Conservation (phyloP, 805 yeast genomes). For the Priceomyces fermenticarens region DNA sequence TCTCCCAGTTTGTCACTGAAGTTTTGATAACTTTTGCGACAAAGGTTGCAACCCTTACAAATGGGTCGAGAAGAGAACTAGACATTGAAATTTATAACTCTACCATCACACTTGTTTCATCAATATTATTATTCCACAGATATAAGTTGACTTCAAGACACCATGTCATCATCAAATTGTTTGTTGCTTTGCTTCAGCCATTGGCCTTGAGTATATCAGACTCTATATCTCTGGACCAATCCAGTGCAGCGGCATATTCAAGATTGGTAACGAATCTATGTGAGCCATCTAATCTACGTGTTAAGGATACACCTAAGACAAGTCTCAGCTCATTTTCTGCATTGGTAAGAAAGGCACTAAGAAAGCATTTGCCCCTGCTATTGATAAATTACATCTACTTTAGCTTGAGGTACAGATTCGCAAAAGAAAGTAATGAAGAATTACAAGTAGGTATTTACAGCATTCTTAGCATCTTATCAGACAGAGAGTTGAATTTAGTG, state of each 20-base stretch:
- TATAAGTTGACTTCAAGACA: conserved; percentile 68
- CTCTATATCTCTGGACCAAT: conserved; percentile 16
- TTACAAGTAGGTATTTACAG: conserved; percentile 57
- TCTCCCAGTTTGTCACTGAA: conserved; percentile 68
- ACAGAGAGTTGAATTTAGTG: conserved; percentile 58
- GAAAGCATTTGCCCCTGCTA: conserved; percentile 61
- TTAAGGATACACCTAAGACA: conserved; percentile 25
- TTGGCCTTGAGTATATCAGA: conserved; percentile 28
- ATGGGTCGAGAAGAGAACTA: conserved; percentile 18
- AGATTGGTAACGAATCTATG: conserved; percentile 67
- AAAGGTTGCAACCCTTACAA: conserved; percentile 13
- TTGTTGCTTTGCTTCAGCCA: conserved; percentile 50
- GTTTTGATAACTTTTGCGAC: conserved; percentile 41
- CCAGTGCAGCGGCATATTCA: conserved; percentile 47
- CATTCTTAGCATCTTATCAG: conserved; percentile 68
- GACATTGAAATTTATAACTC: conserved; percentile 45
- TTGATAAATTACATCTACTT: conserved; percentile 56
- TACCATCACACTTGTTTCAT: conserved; percentile 37
- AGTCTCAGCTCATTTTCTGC: conserved; percentile 54
- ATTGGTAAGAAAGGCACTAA: conserved; percentile 54
- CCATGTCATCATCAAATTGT: conserved; percentile 54
- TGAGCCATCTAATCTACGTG: conserved; percentile 54
- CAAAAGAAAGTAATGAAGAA: conserved; percentile 42
- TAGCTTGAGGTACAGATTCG: conserved; percentile 50
- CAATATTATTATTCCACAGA: conserved; percentile 64